Evolutionary conservation across 768 basidiomycete genomes (phyloP).

Genomic region (Psilocybe sp.): DNA sequence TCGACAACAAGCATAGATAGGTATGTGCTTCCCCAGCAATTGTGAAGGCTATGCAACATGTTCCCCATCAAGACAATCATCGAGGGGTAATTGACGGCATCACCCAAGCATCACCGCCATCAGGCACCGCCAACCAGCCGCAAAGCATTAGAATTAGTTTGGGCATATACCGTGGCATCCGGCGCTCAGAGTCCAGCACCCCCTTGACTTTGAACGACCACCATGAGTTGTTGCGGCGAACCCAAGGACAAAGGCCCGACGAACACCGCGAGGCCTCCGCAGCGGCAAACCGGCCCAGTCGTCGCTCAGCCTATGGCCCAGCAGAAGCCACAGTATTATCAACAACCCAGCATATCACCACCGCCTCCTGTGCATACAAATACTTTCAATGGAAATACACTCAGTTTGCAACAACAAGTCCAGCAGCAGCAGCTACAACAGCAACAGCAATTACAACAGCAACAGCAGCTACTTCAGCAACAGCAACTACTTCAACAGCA

Average conservation of each 20-base stretch:
- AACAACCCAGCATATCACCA: slow-evolving; percentile 39
- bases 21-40: too few relatives aligned
- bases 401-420: slow-evolving; percentile 13
- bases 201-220: slow-evolving; percentile 10
- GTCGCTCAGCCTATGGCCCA: slow-evolving; percentile 49
- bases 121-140: too few relatives aligned
- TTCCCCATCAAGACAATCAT: too few relatives aligned
- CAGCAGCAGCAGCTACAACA: slow-evolving; percentile 15
- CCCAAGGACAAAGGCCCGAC: slow-evolving; percentile 25
- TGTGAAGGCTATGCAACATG: too few relatives aligned
- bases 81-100: too few relatives aligned
- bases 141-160: too few relatives aligned
- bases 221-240: slow-evolving; percentile 72
- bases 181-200: not conserved
- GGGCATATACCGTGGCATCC: too few relatives aligned
- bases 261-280: slow-evolving; percentile 22
- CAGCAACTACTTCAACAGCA: slow-evolving; percentile 13
- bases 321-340: slow-evolving; percentile 41
- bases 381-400: slow-evolving; percentile 20
- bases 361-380: slow-evolving; percentile 36
- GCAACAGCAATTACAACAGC: slow-evolving; percentile 12
- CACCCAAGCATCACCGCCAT: too few relatives aligned
- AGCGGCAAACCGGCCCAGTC: slow-evolving; percentile 28
- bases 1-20: too few relatives aligned
- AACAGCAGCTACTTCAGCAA: slow-evolving; percentile 8